phyloP scores from a whole-genome alignment of 441 rosid genomes.

The Brassica hybrid region DNA sequence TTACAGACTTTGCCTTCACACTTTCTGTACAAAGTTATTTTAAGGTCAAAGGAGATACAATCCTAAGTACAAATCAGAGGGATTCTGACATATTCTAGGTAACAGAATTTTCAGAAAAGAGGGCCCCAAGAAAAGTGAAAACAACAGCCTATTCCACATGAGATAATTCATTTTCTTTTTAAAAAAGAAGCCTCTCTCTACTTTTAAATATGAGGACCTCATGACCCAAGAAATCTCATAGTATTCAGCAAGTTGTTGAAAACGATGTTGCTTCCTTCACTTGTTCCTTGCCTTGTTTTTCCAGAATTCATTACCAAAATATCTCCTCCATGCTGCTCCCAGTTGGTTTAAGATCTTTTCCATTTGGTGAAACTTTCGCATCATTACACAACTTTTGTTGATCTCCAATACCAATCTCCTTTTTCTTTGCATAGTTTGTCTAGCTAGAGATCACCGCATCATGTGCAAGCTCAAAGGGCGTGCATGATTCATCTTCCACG shows the following conservation, averaged over 20 bases:
- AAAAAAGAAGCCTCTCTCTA: not conserved
- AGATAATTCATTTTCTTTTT: not conserved
- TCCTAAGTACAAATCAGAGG: not conserved
- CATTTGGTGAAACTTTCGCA: conserved; percentile 42
- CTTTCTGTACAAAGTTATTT: no score
- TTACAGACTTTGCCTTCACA: no score
- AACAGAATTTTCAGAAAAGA: conserved; percentile 14
- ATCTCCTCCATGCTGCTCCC: conserved; percentile 54
- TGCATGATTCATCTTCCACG: conserved; percentile 54
- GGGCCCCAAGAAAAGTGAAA: conserved; percentile 33
- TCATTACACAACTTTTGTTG: conserved; percentile 37
- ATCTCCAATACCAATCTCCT: conserved; percentile 24
- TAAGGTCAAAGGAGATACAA: no score
- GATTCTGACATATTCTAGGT: conserved; percentile 35
- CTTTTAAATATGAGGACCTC: conserved; percentile 32
- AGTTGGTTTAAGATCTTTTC: conserved; percentile 50
- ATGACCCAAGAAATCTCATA: conserved; percentile 9
- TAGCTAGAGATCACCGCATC: conserved; percentile 34
- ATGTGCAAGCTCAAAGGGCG: conserved; percentile 54
- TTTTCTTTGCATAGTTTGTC: conserved; percentile 19
- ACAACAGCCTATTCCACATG: conserved; percentile 31
- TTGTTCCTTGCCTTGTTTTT: conserved; percentile 18
- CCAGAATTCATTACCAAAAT: conserved; percentile 44
- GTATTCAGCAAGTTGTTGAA: conserved; percentile 26
- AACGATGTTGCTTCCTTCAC: conserved; percentile 23